Conservation (phyloP, 768 basidiomycete species). For the Hericium alpestre region DNA sequence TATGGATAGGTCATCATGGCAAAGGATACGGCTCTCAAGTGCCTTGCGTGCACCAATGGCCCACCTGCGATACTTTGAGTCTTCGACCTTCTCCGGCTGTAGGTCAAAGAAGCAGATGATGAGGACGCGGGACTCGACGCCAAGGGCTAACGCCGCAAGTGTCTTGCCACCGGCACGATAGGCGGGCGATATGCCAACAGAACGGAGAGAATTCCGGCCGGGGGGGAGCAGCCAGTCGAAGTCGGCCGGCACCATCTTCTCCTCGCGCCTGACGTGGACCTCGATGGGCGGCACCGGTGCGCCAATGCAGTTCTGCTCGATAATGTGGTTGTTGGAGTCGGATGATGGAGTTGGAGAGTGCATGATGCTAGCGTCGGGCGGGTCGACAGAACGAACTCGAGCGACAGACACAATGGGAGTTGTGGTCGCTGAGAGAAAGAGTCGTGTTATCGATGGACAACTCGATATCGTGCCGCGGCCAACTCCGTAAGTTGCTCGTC, state of each 20-base stretch:
- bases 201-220: slow-evolving; percentile 13
- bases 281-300: slow-evolving; percentile 11
- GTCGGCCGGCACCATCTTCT: slow-evolving; percentile 11
- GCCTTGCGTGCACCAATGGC: slow-evolving; percentile 7
- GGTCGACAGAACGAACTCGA: background rate
- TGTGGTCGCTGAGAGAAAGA: background rate
- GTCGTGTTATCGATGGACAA: background rate
- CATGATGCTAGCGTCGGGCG: background rate
- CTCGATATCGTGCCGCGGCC: too few species aligned
- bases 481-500: too few species aligned
- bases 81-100: background rate
- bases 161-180: slow-evolving; percentile 29
- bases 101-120: slow-evolving; percentile 13
- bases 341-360: background rate
- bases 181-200: slow-evolving; percentile 41
- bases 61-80: background rate
- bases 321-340: background rate
- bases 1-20: slow-evolving; percentile 31
- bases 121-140: slow-evolving; percentile 21
- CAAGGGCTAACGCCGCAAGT: slow-evolving; percentile 37
- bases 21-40: slow-evolving; percentile 34
- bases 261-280: slow-evolving; percentile 14
- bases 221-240: slow-evolving; percentile 10
- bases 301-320: slow-evolving; percentile 21
- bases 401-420: background rate